These are phyloP conservation scores for Aspergillus ellipticus DNA, from an alignment of 495 filamentous ascomycete genomes.

Conservation along the genomic window DNA sequence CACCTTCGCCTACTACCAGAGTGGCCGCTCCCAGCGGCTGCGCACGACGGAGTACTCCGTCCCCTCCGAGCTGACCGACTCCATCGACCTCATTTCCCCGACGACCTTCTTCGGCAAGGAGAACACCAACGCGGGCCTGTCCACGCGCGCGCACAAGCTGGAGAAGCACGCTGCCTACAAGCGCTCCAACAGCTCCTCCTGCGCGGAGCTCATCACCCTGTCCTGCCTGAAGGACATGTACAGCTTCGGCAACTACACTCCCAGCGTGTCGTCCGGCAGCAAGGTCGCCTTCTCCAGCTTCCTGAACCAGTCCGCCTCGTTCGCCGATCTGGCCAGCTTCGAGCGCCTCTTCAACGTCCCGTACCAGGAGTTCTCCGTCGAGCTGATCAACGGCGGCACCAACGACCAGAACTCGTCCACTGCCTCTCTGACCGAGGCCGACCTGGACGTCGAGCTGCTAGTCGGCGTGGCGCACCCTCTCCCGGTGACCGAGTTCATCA, in stretches of 20 bases:
- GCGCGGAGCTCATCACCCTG: slow-evolving; percentile 47
- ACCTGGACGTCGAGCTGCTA: slow-evolving; percentile 65
- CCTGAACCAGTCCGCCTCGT: slow-evolving; percentile 44
- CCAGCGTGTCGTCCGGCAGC: slow-evolving; percentile 41
- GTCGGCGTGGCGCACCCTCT: slow-evolving; percentile 54
- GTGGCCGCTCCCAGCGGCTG: slow-evolving; percentile 32
- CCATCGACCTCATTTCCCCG: slow-evolving; percentile 57
- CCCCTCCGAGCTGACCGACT: slow-evolving; percentile 47
- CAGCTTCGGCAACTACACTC: slow-evolving; percentile 49
- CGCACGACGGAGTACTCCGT: slow-evolving; percentile 62
- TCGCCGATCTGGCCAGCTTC: slow-evolving; percentile 30
- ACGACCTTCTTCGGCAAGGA: slow-evolving; percentile 54
- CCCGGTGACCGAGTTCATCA: slow-evolving; percentile 58
- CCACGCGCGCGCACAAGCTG: background rate
- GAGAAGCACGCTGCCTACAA: background rate
- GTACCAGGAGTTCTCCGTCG: slow-evolving; percentile 52
- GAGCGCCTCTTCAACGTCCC: slow-evolving; percentile 34
- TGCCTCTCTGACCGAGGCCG: slow-evolving; percentile 48
- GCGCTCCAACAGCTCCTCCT: slow-evolving; percentile 10
- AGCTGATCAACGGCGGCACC: slow-evolving; percentile 52
- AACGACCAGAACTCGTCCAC: slow-evolving; percentile 44
- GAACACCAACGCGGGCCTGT: background rate
- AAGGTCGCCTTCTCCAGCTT: slow-evolving; percentile 56
- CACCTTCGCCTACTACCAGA: slow-evolving; percentile 40
- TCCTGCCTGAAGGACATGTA: slow-evolving; percentile 58